Conservation (phyloP, 768 basidiomycete species). For the Asterophora parasitica region DNA sequence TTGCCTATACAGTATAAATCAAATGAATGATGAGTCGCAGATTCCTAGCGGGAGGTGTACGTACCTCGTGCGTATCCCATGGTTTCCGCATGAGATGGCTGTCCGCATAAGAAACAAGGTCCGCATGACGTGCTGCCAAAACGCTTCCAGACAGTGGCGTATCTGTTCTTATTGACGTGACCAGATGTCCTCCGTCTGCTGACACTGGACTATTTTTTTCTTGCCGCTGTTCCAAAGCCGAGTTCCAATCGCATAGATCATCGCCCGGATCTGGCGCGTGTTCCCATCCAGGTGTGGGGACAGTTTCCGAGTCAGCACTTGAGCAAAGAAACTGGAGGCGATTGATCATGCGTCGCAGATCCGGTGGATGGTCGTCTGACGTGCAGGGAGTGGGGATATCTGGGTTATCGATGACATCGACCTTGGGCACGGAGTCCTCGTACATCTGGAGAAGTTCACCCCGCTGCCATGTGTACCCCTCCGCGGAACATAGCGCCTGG, state of each 20-base stretch:
- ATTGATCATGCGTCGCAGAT: slow-evolving; percentile 64
- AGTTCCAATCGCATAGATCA: slow-evolving; percentile 13
- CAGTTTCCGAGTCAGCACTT: slow-evolving; percentile 11
- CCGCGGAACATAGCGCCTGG: slow-evolving; percentile 51
- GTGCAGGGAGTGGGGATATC: slow-evolving; percentile 20
- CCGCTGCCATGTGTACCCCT: slow-evolving; percentile 45
- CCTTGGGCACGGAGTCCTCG: slow-evolving; percentile 24
- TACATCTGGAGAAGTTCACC: slow-evolving; percentile 43
- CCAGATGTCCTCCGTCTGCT: slow-evolving; percentile 5
- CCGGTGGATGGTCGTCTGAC: slow-evolving; percentile 30
- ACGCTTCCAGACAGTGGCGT: slow-evolving; percentile 3
- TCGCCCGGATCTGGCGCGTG: not conserved
- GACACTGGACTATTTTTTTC: slow-evolving; percentile 5
- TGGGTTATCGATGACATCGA: slow-evolving; percentile 30
- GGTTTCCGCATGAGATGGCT: slow-evolving; percentile 38
- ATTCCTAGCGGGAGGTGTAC: slow-evolving; percentile 1
- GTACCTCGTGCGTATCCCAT: slow-evolving; percentile 36
- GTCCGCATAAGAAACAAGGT: slow-evolving; percentile 52
- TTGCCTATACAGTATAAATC: slow-evolving; percentile 16
- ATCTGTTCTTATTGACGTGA: slow-evolving; percentile 9
- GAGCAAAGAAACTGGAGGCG: slow-evolving; percentile 53
- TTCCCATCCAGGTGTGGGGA: slow-evolving; percentile 9
- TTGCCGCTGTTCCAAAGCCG: not conserved
- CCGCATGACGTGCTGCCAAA: slow-evolving; percentile 26
- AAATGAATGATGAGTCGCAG: slow-evolving; percentile 9